These are phyloP conservation scores for Capronia epimyces DNA, from an alignment of 2,329 filamentous ascomycete genomes.

Conservation along the genomic window DNA sequence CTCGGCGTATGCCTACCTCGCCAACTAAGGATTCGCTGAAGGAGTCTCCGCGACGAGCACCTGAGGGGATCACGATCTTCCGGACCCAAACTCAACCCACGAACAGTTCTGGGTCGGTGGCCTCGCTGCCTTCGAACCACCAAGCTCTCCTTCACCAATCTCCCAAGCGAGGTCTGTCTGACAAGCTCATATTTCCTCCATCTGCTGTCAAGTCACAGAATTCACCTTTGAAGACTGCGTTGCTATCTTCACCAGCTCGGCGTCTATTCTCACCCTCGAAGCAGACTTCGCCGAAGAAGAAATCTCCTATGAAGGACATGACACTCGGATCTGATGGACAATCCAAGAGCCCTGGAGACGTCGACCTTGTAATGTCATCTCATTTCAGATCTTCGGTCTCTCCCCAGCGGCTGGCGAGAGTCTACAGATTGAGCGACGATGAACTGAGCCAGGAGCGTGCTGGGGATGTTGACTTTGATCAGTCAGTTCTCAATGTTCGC, in stretches of 20 bases:
- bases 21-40: slow-evolving; percentile 41
- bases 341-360: slow-evolving; percentile 9
- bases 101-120: neutral
- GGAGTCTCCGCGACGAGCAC: slow-evolving; percentile 37
- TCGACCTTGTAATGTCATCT: slow-evolving; percentile 25
- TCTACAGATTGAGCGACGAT: slow-evolving; percentile 25
- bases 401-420: slow-evolving; percentile 19
- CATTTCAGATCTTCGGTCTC: slow-evolving; percentile 28
- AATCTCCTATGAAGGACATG: neutral
- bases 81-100: slow-evolving; percentile 13
- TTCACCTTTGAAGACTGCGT: slow-evolving; percentile 36
- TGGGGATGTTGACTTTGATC: slow-evolving; percentile 27
- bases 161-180: slow-evolving; percentile 39
- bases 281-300: slow-evolving; percentile 17
- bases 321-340: neutral
- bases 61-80: slow-evolving; percentile 27
- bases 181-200: slow-evolving; percentile 34
- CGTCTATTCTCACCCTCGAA: slow-evolving; percentile 40
- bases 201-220: slow-evolving; percentile 33
- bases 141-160: slow-evolving; percentile 41
- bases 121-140: slow-evolving; percentile 12
- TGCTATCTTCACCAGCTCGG: slow-evolving; percentile 43
- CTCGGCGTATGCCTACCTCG: slow-evolving; percentile 41
- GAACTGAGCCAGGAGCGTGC: slow-evolving; percentile 19
- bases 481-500: slow-evolving; percentile 26